phyloP scores from a whole-genome alignment of 2,329 filamentous ascomycete species.

The Westerdykella sp. region DNA sequence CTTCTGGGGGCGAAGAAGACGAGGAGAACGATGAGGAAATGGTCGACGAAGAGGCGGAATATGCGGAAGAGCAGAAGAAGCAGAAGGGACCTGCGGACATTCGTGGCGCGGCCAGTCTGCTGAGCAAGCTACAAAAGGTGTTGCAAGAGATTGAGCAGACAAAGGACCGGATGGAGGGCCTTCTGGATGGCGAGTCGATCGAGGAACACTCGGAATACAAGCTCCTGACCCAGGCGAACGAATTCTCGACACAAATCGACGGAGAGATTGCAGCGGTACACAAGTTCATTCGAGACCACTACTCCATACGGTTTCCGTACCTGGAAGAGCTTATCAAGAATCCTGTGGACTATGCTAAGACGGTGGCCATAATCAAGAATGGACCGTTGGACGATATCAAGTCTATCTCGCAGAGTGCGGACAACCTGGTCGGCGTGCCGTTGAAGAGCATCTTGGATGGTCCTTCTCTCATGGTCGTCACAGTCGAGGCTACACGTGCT shows the following conservation, averaged over 20 bases:
- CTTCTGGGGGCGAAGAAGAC: conserved; percentile 41
- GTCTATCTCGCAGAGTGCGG: conserved; percentile 63
- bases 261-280: conserved; percentile 89
- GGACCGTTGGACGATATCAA: conserved; percentile 87
- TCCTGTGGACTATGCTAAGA: conserved; percentile 90
- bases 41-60: conserved; percentile 55
- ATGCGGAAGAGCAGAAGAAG: conserved; percentile 52
- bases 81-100: conserved; percentile 65
- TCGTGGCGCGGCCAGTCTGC: conserved; percentile 69
- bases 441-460: conserved; percentile 79
- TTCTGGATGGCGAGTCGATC: conserved; percentile 65
- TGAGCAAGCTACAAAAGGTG: conserved; percentile 74
- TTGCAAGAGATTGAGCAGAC: conserved; percentile 54
- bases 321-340: conserved; percentile 86
- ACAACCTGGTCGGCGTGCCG: conserved; percentile 70
- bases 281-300: conserved; percentile 94
- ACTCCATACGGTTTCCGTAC: conserved; percentile 88
- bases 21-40: conserved; percentile 57
- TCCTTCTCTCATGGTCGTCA: conserved; percentile 90
- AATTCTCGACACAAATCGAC: conserved; percentile 84
- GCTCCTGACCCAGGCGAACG: conserved; percentile 81
- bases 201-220: conserved; percentile 91
- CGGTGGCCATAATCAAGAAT: conserved; percentile 88
- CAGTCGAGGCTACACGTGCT: conserved; percentile 86
- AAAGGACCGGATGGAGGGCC: conserved; percentile 63